These are phyloP conservation scores for Sphaerobolus stellatus DNA, from an alignment of 1,284 basidiomycete genomes.

Conservation along the genomic window DNA sequence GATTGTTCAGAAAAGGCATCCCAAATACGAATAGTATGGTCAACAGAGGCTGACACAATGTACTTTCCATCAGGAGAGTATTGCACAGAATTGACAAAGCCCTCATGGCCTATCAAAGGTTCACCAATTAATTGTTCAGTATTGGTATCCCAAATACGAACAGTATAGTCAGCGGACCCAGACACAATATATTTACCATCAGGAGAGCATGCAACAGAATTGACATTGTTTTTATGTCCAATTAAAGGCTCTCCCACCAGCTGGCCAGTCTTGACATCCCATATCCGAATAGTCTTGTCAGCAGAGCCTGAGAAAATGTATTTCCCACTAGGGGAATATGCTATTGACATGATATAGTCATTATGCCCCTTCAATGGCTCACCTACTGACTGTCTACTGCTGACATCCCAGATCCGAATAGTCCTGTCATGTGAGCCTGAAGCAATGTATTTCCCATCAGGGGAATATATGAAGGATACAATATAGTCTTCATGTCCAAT, in stretches of 20 bases:
- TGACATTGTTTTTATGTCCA: constrained; percentile 4
- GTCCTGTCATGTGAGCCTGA: constrained; percentile 13
- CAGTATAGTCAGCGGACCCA: constrained; percentile 29
- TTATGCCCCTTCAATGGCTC: constrained; percentile 12
- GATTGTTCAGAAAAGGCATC: constrained; percentile 1
- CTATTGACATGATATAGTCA: constrained; percentile 13
- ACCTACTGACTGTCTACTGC: constrained; percentile 1
- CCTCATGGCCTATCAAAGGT: constrained; percentile 8
- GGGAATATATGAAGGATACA: constrained; percentile 41
- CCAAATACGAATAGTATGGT: constrained; percentile 33
- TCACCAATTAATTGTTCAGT: too few relatives aligned
- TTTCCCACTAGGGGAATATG: constrained; percentile 17
- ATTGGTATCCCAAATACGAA: constrained; percentile 26
- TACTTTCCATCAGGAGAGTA: constrained; percentile 32
- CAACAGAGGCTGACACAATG: constrained; percentile 30
- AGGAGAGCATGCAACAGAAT: constrained; percentile 26
- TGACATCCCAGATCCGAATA: constrained; percentile 13
- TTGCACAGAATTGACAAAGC: constrained; percentile 1
- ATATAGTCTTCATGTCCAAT: constrained; percentile 32
- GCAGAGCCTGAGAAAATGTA: constrained; percentile 15
- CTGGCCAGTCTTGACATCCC: constrained; percentile 14
- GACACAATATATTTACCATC: constrained; percentile 32
- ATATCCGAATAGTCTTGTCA: constrained; percentile 17
- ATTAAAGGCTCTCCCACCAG: constrained; percentile 14
- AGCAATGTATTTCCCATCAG: constrained; percentile 25